phyloP scores from a whole-genome alignment of 345 rosid species.

The Noccaea caerulescens region DNA sequence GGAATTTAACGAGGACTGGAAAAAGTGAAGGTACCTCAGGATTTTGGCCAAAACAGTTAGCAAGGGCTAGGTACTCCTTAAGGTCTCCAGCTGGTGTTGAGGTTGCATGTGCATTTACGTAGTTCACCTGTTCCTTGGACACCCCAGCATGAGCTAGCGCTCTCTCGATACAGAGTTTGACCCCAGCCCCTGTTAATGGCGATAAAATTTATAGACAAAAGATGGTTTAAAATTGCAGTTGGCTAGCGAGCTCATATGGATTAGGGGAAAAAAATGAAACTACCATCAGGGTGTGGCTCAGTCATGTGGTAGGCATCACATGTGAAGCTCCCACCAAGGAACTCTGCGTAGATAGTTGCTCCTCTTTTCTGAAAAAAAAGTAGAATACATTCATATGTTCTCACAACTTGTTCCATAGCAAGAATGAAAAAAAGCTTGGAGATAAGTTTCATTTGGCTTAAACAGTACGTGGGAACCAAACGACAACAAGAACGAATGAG shows the following conservation, averaged over 20 bases:
- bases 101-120: conserved; percentile 94
- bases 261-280: background rate
- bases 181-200: conserved; percentile 62
- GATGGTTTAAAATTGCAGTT: background rate
- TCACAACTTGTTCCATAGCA: conserved; percentile 8
- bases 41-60: conserved; percentile 81
- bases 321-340: conserved; percentile 93
- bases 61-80: conserved; percentile 79
- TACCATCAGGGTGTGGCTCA: conserved; percentile 95
- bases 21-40: conserved; percentile 55
- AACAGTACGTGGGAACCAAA: background rate
- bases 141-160: conserved; percentile 79
- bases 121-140: conserved; percentile 71
- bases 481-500: background rate
- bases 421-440: background rate
- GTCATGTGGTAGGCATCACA: conserved; percentile 98
- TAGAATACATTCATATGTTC: conserved; percentile 15
- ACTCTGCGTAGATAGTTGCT: conserved; percentile 88
- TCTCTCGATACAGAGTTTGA: conserved; percentile 82
- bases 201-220: background rate
- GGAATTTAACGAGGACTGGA: background rate
- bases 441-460: conserved; percentile 6
- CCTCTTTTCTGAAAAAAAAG: conserved; percentile 69
- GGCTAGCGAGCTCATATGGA: background rate
- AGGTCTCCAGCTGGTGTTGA: conserved; percentile 90